Percentiles rank a stretch among this genome's conserved stretches.
Evolutionary conservation across 2,329 filamentous ascomycete species (phyloP).

Genomic region (Botrytis pseudocinerea): DNA sequence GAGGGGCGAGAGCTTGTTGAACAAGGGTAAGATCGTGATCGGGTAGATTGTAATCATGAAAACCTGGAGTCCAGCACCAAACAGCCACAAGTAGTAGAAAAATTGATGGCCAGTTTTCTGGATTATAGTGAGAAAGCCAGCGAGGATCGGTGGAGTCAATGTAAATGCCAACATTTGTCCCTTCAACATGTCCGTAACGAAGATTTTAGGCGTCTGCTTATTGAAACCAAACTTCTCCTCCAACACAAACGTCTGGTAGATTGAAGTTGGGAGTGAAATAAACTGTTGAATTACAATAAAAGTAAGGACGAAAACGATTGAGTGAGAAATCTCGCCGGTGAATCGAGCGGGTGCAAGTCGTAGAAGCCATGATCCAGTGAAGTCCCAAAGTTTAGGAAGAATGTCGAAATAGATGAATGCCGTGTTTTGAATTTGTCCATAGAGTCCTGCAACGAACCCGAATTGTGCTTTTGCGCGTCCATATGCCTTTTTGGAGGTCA

Average conservation of each 20-base stretch:
- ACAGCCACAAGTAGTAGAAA: slow-evolving; percentile 98
- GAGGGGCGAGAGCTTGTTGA: slow-evolving; percentile 96
- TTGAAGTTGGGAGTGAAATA: slow-evolving; percentile 74
- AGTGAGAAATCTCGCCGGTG: slow-evolving; percentile 89
- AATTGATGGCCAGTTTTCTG: slow-evolving; percentile 91
- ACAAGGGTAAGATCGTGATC: slow-evolving; percentile 87
- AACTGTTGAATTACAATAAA: slow-evolving; percentile 82
- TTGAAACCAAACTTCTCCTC: slow-evolving; percentile 99
- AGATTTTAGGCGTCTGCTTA: slow-evolving; percentile 90
- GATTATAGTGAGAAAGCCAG: slow-evolving; percentile 90
- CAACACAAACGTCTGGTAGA: slow-evolving; percentile 94
- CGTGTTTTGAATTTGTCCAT: slow-evolving; percentile 83
- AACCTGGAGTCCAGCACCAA: slow-evolving; percentile 84
- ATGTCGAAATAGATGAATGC: slow-evolving; percentile 88
- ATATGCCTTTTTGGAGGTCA: slow-evolving; percentile 62
- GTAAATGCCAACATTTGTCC: slow-evolving; percentile 77
- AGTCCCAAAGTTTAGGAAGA: slow-evolving; percentile 85
- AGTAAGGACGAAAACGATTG: slow-evolving; percentile 84
- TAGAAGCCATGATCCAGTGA: slow-evolving; percentile 73
- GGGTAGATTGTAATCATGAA: slow-evolving; percentile 97
- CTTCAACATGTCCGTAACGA: slow-evolving; percentile 89
- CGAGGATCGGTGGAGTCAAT: slow-evolving; percentile 83
- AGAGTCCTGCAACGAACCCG: slow-evolving; percentile 76
- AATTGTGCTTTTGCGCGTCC: slow-evolving; percentile 95
- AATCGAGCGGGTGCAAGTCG: slow-evolving; percentile 75